A percentile compares a stretch with the other conserved stretches of the same genome.
These are phyloP conservation scores for Botrytis porri DNA, from an alignment of 2,329 filamentous ascomycete species.

Conservation along the genomic window DNA sequence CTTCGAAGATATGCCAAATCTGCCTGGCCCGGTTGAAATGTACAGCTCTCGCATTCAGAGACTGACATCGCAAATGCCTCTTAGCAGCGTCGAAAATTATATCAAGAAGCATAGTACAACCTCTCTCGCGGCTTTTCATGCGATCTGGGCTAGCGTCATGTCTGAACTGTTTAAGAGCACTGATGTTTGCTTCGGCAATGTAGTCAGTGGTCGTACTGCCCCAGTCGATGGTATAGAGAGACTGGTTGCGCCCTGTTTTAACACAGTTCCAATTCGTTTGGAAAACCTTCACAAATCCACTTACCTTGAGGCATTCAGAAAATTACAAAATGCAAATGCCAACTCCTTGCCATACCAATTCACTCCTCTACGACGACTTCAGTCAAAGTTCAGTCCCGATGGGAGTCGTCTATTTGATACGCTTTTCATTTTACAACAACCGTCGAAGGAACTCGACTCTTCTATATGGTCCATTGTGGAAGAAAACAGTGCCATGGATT, in stretches of 20 bases:
- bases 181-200: conserved; percentile 84
- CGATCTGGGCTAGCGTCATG: conserved; percentile 68
- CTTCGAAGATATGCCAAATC: conserved; percentile 5
- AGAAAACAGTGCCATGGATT: conserved; percentile 66
- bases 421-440: conserved; percentile 73
- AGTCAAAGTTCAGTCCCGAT: conserved; percentile 47
- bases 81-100: conserved; percentile 44
- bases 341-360: conserved; percentile 68
- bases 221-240: conserved; percentile 63
- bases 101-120: conserved; percentile 56
- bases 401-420: conserved; percentile 70
- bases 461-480: conserved; percentile 54
- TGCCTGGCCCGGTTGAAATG: not conserved
- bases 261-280: conserved; percentile 73
- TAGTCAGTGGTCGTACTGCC: conserved; percentile 73
- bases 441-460: conserved; percentile 53
- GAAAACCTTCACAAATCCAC: conserved; percentile 53
- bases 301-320: conserved; percentile 37
- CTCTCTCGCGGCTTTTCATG: conserved; percentile 66
- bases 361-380: conserved; percentile 70
- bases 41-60: conserved; percentile 22
- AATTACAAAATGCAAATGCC: conserved; percentile 49
- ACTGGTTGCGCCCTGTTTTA: conserved; percentile 88
- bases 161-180: conserved; percentile 50
- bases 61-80: conserved; percentile 20